Base-by-base conservation (phyloP, 2,329 filamentous ascomycete species). In the Fusarium longipes region DNA sequence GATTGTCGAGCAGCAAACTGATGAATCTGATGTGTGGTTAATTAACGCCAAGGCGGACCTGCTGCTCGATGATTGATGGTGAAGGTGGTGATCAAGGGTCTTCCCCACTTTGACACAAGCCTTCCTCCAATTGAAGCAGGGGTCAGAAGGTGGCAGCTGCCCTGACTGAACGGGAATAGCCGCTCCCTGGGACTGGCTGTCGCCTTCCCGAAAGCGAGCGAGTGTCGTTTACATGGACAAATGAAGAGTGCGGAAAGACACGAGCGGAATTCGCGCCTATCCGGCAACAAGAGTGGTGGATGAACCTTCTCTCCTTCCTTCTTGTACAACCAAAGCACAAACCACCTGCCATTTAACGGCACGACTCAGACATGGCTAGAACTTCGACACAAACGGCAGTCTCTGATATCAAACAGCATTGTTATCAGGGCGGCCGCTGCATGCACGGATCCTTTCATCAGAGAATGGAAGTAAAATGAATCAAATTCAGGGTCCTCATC, bases 181-280 rank as follows among this genome's bases (percentile, higher is more conserved):
- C 56, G 49, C 29, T 40, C 14, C 17, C 42, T 44, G 50, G 40
- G 55, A 49, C 35, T 51, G 25, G 40, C 22, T 43, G 40, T 67
- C 42, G 18, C 17, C n/a, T 25, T 48, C 45, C 45, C 22, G 17
- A 48, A 36, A 43, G 22, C 50, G 20, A 61, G 39, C 22, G 45
- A 40, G 18, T 12, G 30, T 62, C 58, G 40, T 18, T 20, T 53
- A 45, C 33, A 49, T 60, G 57, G 50, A 57, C 57, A 65, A 68
- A 71, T 68, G 45, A 61, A 52, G 33, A 55, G 43, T 40, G 65
- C 58, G 60, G 65, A 63, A 61, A 61, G 52, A 45, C 53, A 40
- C 43, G 32, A 58, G 65, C 65, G 65, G 65, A 68, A 68, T 66
- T 68, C 56, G 65, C 65, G 65, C 65, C 65, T 68, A 68, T 54